These are phyloP conservation scores for Sarcodon aspratus DNA, from an alignment of 768 basidiomycete genomes.

Conservation along the genomic window DNA sequence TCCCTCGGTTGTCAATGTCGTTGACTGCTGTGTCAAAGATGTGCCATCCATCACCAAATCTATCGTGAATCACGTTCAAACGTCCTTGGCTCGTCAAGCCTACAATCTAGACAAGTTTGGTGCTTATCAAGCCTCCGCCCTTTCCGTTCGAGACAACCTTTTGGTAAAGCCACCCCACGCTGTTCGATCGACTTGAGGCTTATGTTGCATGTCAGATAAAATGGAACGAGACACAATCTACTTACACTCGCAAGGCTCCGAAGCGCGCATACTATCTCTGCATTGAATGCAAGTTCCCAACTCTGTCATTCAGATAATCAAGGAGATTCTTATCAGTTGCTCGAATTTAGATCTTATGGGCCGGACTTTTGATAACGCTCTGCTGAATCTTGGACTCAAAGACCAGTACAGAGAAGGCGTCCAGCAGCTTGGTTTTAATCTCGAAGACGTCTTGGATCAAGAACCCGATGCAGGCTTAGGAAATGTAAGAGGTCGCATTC, in stretches of 20 bases:
- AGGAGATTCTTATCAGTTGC: no score
- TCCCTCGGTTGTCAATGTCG: conserved; percentile 1
- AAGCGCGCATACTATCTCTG: conserved; percentile 94
- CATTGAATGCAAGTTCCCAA: conserved; percentile 44
- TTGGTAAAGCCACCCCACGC: conserved; percentile 31
- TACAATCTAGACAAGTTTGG: conserved; percentile 82
- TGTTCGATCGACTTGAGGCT: not conserved
- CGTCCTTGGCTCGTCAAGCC: conserved; percentile 82
- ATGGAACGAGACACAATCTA: conserved; percentile 76
- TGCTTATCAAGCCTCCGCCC: conserved; percentile 86
- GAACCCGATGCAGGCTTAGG: conserved; percentile 94
- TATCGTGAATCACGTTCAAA: conserved; percentile 76
- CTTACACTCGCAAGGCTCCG: conserved; percentile 71
- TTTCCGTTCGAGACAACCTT: conserved; percentile 82
- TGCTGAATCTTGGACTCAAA: conserved; percentile 85
- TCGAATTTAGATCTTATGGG: conserved; percentile 52
- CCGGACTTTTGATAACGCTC: conserved; percentile 64
- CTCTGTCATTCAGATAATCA: no score
- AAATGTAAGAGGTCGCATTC: conserved; percentile 25
- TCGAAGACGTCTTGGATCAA: conserved; percentile 78
- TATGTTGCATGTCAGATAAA: conserved; percentile 37
- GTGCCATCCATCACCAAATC: conserved; percentile 56
- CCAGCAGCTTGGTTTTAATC: conserved; percentile 74
- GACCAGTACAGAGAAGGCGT: conserved; percentile 58
- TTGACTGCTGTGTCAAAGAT: conserved; percentile 25